These are phyloP conservation scores for Paralagenidium karlingii DNA, from an alignment of 352 stramenopile genomes.

Conservation along the genomic window DNA sequence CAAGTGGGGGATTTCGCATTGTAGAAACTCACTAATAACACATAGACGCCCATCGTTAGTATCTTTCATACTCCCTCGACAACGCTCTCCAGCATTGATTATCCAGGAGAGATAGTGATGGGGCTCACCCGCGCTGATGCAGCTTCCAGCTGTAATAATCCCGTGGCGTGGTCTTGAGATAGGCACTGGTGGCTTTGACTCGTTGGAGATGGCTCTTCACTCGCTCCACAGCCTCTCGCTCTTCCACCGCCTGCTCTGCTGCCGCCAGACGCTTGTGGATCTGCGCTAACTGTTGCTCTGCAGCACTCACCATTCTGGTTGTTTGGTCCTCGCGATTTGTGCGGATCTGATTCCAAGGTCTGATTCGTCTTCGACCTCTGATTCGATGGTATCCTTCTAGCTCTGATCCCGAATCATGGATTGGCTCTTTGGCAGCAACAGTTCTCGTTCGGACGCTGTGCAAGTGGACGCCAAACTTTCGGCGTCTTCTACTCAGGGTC, in stretches of 20 bases:
- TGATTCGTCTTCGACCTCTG: too few species aligned
- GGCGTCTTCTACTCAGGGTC: slow-evolving; percentile 34
- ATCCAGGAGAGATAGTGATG: neutral
- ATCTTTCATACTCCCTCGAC: neutral
- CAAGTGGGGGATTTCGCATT: slow-evolving; percentile 49
- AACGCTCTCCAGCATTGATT: neutral
- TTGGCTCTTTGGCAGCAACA: slow-evolving; percentile 57
- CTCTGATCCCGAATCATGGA: too few species aligned
- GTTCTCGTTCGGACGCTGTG: slow-evolving; percentile 6
- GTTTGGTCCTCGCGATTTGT: too few species aligned
- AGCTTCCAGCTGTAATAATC: slow-evolving; percentile 75
- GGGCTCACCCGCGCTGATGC: slow-evolving; percentile 32
- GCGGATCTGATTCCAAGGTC: too few species aligned
- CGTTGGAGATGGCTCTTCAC: slow-evolving; percentile 28
- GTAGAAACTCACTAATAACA: slow-evolving; percentile 33
- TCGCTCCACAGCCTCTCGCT: slow-evolving; percentile 33
- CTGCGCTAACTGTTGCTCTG: slow-evolving; percentile 11
- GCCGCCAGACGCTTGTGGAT: slow-evolving; percentile 19
- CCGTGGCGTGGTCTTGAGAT: slow-evolving; percentile 42
- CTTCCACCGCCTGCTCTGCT: slow-evolving; percentile 29
- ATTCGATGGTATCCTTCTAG: too few species aligned
- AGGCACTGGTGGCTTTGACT: slow-evolving; percentile 35
- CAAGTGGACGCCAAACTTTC: slow-evolving; percentile 33
- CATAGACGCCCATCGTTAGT: neutral
- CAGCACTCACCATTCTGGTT: too few species aligned